These are phyloP conservation scores for Penstemon newberryi DNA, from an alignment of 257 asterid genomes.

Conservation along the genomic window DNA sequence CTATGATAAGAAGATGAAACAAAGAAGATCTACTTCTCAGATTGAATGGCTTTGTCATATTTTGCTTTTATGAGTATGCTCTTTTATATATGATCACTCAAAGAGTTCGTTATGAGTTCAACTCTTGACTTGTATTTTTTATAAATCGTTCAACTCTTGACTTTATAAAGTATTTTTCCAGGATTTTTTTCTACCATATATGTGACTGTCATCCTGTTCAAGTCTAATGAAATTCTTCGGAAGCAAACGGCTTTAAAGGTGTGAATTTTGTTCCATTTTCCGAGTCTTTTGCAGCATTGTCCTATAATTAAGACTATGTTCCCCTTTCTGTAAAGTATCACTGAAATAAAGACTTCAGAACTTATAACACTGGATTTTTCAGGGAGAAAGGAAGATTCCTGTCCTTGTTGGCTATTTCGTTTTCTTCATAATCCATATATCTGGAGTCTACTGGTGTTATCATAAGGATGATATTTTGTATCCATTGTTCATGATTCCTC, in stretches of 20 bases:
- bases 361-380: constrained; percentile 35
- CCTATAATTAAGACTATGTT: constrained; percentile 14
- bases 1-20: constrained; percentile 15
- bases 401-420: constrained; percentile 61
- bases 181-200: constrained; percentile 80
- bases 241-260: constrained; percentile 98
- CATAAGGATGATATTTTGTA: constrained; percentile 60
- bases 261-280: constrained; percentile 25
- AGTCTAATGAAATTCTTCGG: constrained; percentile 83
- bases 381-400: constrained; percentile 80
- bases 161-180: constrained; percentile 32
- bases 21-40: constrained; percentile 20
- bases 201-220: constrained; percentile 73
- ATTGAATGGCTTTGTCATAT: background rate
- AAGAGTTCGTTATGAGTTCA: background rate
- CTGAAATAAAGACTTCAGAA: constrained; percentile 21
- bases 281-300: constrained; percentile 20
- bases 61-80: constrained; percentile 11
- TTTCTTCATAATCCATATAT: constrained; percentile 60
- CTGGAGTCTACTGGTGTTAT: constrained; percentile 85
- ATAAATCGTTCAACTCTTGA: constrained; percentile 2
- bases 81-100: constrained; percentile 4
- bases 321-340: constrained; percentile 7
- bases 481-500: constrained; percentile 82
- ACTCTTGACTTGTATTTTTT: constrained; percentile 24